Percentiles rank a stretch among this genome's conserved stretches.
Evolutionary conservation across 495 filamentous ascomycete species (phyloP).

Genomic region (Niebla homalea): DNA sequence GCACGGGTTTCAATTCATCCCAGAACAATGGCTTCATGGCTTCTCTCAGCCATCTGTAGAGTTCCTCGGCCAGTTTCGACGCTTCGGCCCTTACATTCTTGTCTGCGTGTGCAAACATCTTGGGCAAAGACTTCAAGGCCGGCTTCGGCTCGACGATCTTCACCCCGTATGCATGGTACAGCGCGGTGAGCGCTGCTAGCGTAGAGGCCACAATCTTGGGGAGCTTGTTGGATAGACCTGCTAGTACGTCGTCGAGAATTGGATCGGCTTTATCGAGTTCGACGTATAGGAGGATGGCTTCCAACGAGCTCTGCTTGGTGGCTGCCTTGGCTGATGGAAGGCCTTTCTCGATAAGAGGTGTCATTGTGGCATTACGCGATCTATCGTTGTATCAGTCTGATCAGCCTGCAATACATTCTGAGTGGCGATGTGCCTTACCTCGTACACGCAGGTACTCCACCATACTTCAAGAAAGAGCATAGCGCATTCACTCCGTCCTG

Average conservation of each 20-base stretch:
- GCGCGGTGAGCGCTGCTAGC: slow-evolving; percentile 61
- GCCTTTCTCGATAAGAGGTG: slow-evolving; percentile 80
- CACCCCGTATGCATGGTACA: slow-evolving; percentile 88
- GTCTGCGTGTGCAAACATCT: slow-evolving; percentile 89
- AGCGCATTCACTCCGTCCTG: slow-evolving; percentile 79
- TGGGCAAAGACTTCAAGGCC: slow-evolving; percentile 79
- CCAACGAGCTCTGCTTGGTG: slow-evolving; percentile 73
- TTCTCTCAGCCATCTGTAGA: slow-evolving; percentile 94
- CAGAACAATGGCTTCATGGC: slow-evolving; percentile 98
- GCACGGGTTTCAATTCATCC: slow-evolving; percentile 87
- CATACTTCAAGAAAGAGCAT: slow-evolving; percentile 82
- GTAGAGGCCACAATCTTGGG: slow-evolving; percentile 87
- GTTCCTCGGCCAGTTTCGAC: slow-evolving; percentile 79
- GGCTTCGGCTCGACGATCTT: slow-evolving; percentile 95
- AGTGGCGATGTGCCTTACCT: slow-evolving; percentile 32
- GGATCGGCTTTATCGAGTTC: slow-evolving; percentile 80
- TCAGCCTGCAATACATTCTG: not conserved
- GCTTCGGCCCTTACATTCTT: slow-evolving; percentile 97
- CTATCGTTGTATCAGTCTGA: slow-evolving; percentile 25
- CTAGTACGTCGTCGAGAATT: slow-evolving; percentile 81
- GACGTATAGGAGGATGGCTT: slow-evolving; percentile 77
- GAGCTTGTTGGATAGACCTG: slow-evolving; percentile 76
- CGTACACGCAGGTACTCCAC: slow-evolving; percentile 62
- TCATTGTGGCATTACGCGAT: slow-evolving; percentile 60
- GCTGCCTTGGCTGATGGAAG: slow-evolving; percentile 74